These are phyloP conservation scores for Pseudocercospora crystallina DNA, from an alignment of 2,329 filamentous ascomycete genomes.

Conservation along the genomic window DNA sequence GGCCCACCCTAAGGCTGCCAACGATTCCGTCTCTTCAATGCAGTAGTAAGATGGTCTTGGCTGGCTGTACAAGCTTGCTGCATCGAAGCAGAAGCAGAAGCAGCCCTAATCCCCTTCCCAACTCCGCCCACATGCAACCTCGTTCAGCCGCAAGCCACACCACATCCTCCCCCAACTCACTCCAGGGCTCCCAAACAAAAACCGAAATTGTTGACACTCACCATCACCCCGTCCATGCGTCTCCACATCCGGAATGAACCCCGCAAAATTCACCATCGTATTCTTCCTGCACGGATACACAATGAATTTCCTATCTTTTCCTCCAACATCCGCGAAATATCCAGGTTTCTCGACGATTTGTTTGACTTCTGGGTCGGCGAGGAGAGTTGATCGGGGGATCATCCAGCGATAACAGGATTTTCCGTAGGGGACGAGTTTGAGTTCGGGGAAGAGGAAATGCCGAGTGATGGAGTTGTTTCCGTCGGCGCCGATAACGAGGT, in stretches of 20 bases:
- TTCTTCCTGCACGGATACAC: conserved; percentile 51
- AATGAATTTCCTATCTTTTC: conserved; percentile 44
- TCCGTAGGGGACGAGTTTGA: conserved; percentile 37
- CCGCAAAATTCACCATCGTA: conserved; percentile 47
- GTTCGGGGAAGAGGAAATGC: conserved; percentile 11
- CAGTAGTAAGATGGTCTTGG: too few species aligned
- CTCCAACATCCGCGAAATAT: conserved; percentile 45
- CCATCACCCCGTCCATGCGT: conserved; percentile 9
- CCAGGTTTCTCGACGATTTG: conserved; percentile 31
- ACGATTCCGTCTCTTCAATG: too few species aligned
- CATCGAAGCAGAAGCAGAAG: too few species aligned
- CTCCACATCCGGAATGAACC: conserved; percentile 12
- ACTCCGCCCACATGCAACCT: too few species aligned
- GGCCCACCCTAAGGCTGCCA: too few species aligned
- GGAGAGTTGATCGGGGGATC: conserved; percentile 46
- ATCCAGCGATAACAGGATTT: conserved; percentile 60
- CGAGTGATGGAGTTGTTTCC: conserved; percentile 23
- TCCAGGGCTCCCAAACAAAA: too few species aligned
- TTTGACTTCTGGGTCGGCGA: conserved; percentile 34
- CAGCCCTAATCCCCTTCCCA: too few species aligned
- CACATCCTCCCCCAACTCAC: too few species aligned
- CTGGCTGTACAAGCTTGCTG: too few species aligned
- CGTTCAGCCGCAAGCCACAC: too few species aligned
- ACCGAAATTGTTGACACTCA: too few species aligned
- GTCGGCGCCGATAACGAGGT: conserved; percentile 34